Evolutionary conservation across 257 asterid genomes (phyloP).

Genomic region (Osmanthus fragrans): DNA sequence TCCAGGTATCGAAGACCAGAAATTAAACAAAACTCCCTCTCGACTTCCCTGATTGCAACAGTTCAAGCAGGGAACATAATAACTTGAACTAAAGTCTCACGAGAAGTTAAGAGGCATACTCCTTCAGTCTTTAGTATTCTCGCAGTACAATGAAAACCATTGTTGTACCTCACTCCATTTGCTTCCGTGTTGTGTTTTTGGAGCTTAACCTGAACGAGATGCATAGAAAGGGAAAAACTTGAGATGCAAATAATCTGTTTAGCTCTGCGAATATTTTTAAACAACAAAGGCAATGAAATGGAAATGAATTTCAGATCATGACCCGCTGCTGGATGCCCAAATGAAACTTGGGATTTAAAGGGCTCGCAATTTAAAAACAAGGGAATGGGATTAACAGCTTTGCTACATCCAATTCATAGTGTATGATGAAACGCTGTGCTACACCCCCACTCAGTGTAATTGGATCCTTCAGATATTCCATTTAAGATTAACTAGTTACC

Average conservation of each 20-base stretch:
- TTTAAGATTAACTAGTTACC: neutral
- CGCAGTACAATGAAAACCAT: conserved; percentile 73
- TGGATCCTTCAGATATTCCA: neutral
- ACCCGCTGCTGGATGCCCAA: neutral
- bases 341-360: conserved; percentile 12
- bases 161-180: conserved; percentile 65
- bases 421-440: neutral
- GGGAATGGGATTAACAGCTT: neutral
- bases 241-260: conserved; percentile 8
- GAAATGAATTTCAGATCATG: conserved; percentile 1
- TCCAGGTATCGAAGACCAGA: neutral
- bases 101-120: conserved; percentile 56
- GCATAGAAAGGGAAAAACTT: conserved; percentile 3
- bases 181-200: conserved; percentile 86
- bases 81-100: conserved; percentile 24
- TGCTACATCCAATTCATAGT: neutral
- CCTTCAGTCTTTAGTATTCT: conserved; percentile 88
- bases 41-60: conserved; percentile 1
- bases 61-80: neutral
- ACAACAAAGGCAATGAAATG: conserved; percentile 1
- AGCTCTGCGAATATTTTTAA: conserved; percentile 2
- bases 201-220: conserved; percentile 70
- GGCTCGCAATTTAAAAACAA: neutral
- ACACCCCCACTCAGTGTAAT: neutral
- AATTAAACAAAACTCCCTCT: conserved; percentile 9